These are phyloP conservation scores for Syncephalastrum sp. DNA, from an alignment of 371 early-diverging fungal species.

Conservation along the genomic window DNA sequence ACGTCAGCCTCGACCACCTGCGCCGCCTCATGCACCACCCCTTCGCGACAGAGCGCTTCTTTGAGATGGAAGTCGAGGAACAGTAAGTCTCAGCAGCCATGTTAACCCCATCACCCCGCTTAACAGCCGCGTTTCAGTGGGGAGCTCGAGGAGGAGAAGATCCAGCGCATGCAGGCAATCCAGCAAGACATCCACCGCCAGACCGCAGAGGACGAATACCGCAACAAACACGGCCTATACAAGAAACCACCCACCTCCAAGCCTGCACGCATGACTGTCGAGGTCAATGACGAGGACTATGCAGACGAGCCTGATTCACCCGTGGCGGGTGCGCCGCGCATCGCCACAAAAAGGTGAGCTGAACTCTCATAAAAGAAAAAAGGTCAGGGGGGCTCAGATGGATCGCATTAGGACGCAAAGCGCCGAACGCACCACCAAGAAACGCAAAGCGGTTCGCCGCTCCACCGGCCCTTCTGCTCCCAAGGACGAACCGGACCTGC, in stretches of 20 bases:
- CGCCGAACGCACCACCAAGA: not conserved
- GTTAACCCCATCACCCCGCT: not conserved
- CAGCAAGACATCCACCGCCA: slow-evolving; percentile 26
- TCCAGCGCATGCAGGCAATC: slow-evolving; percentile 18
- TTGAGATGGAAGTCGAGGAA: too few relatives aligned
- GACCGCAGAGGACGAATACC: slow-evolving; percentile 28
- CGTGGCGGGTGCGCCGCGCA: too few relatives aligned
- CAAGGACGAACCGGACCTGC: not conserved
- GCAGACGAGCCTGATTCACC: not conserved
- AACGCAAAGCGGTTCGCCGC: not conserved
- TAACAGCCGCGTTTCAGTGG: slow-evolving; percentile 12
- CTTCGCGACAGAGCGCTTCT: too few relatives aligned
- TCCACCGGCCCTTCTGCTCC: too few relatives aligned
- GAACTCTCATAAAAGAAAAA: too few relatives aligned
- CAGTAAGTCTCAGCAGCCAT: not conserved
- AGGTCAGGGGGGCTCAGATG: too few relatives aligned
- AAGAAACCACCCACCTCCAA: slow-evolving; percentile 30
- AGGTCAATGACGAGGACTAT: not conserved
- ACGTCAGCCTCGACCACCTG: slow-evolving; percentile 25
- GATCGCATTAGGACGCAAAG: too few relatives aligned
- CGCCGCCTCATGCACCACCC: slow-evolving; percentile 23
- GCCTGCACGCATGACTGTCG: slow-evolving; percentile 20
- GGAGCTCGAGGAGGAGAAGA: slow-evolving; percentile 33
- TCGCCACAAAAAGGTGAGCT: too few relatives aligned
- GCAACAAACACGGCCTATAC: slow-evolving; percentile 44